Conservation (phyloP, 2,329 filamentous ascomycete genomes). For the Penicillium sp. region DNA sequence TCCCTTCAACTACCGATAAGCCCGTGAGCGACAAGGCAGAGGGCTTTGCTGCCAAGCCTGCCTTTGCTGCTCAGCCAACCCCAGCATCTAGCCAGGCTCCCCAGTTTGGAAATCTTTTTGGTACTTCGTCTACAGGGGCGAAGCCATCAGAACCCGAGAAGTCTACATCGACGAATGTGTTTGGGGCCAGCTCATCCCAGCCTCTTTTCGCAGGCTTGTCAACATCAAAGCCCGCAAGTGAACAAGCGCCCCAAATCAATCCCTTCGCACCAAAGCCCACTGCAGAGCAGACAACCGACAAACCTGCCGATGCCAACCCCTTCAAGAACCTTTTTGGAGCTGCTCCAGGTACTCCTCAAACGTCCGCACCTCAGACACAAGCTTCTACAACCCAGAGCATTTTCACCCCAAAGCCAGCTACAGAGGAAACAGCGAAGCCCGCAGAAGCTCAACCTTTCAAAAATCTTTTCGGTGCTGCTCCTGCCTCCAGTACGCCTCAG, state of each 20-base stretch:
- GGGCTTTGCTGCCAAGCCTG: slow-evolving; percentile 8
- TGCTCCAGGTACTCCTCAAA: not conserved
- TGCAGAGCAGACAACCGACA: not conserved
- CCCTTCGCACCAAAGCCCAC: slow-evolving; percentile 9
- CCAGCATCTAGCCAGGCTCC: slow-evolving; percentile 2
- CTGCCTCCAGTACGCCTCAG: slow-evolving; percentile 5
- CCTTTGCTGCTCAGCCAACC: slow-evolving; percentile 6
- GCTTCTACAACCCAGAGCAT: slow-evolving; percentile 2
- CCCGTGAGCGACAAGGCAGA: slow-evolving; percentile 14
- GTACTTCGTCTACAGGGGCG: slow-evolving; percentile 1
- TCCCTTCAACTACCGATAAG: slow-evolving; percentile 5
- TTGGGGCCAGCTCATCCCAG: not conserved
- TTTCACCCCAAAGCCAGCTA: slow-evolving; percentile 8
- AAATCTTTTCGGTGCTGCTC: slow-evolving; percentile 10
- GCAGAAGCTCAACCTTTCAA: slow-evolving; percentile 10
- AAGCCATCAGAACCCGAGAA: slow-evolving; percentile 7
- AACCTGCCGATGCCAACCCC: slow-evolving; percentile 6
- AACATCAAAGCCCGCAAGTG: not conserved
- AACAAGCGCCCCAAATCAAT: not conserved
- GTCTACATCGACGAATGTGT: not conserved
- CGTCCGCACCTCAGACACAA: not conserved
- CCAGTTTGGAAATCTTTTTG: slow-evolving; percentile 14
- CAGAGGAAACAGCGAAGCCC: slow-evolving; percentile 7
- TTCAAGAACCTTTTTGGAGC: slow-evolving; percentile 17
- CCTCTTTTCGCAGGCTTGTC: not conserved